A percentile compares a stretch with the other conserved stretches of the same genome.
Conservation (phyloP, 2,329 filamentous ascomycete genomes). For the Hawksworthiomyces lignivorus region DNA sequence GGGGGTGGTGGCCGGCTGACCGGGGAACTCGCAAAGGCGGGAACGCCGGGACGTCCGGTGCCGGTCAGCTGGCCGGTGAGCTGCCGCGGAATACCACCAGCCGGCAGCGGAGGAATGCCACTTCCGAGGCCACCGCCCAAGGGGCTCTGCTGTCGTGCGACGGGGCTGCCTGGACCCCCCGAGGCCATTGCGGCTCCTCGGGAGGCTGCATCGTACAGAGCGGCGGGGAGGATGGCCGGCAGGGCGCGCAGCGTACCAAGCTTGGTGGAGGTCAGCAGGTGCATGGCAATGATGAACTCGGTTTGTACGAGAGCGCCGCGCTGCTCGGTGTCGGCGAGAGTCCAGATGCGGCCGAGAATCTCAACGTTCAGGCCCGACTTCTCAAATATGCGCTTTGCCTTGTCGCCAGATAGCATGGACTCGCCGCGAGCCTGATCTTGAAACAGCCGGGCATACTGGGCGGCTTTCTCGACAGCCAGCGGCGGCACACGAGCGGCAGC, state of each 20-base stretch:
- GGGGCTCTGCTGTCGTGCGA: conserved; percentile 40
- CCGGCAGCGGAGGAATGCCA: conserved; percentile 35
- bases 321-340: conserved; percentile 87
- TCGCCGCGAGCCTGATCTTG: conserved; percentile 78
- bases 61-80: conserved; percentile 70
- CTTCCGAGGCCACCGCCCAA: conserved; percentile 19
- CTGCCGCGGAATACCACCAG: conserved; percentile 71
- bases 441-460: conserved; percentile 83
- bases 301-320: conserved; percentile 77
- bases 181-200: conserved; percentile 39
- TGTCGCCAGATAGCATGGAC: conserved; percentile 67
- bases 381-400: conserved; percentile 91
- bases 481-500: conserved; percentile 71
- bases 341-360: conserved; percentile 90
- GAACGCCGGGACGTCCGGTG: conserved; percentile 17
- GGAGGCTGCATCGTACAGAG: conserved; percentile 83
- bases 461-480: conserved; percentile 77
- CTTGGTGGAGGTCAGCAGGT: conserved; percentile 87
- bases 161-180: conserved; percentile 20
- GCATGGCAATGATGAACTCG: conserved; percentile 98
- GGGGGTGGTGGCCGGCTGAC: conserved; percentile 41
- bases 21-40: conserved; percentile 42
- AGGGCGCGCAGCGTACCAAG: conserved; percentile 70
- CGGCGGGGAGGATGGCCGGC: conserved; percentile 72
- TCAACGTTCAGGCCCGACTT: conserved; percentile 86